These are phyloP conservation scores for Cardamine occulta DNA, from an alignment of 345 rosid genomes.

Conservation along the genomic window DNA sequence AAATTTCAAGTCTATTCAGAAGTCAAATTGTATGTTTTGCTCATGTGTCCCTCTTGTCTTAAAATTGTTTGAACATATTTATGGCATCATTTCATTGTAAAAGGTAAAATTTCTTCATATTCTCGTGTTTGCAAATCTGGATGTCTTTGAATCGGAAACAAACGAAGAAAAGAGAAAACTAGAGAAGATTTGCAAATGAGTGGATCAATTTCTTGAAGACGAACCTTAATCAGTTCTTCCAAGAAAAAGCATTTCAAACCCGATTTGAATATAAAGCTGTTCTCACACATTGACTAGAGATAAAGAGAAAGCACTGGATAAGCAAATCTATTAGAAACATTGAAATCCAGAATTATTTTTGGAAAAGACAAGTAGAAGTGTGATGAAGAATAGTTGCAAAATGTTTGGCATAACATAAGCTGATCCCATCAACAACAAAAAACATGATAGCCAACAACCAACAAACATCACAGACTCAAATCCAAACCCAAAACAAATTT, in stretches of 20 bases:
- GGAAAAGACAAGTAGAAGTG: background rate
- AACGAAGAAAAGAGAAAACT: background rate
- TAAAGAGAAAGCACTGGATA: conserved; percentile 4
- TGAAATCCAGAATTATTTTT: background rate
- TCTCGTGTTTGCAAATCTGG: background rate
- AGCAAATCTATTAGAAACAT: conserved; percentile 6
- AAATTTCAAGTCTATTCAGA: background rate
- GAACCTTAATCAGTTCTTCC: conserved; percentile 14
- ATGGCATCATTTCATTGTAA: background rate
- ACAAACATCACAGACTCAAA: conserved; percentile 41
- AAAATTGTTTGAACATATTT: background rate
- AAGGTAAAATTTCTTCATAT: background rate
- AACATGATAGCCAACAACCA: conserved; percentile 32
- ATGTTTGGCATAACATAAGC: conserved; percentile 8
- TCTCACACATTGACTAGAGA: background rate
- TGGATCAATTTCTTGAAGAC: background rate
- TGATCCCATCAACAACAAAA: conserved; percentile 26
- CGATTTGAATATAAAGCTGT: background rate
- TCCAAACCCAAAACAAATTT: conserved; percentile 32
- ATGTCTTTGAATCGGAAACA: background rate
- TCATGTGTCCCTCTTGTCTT: conserved; percentile 6
- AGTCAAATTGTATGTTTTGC: background rate
- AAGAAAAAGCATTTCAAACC: background rate
- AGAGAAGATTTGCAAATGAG: conserved; percentile 4
- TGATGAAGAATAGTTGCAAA: background rate